Evolutionary conservation across 164 flowering plant genomes (phyloP).

Genomic region (Akebia trifoliata): DNA sequence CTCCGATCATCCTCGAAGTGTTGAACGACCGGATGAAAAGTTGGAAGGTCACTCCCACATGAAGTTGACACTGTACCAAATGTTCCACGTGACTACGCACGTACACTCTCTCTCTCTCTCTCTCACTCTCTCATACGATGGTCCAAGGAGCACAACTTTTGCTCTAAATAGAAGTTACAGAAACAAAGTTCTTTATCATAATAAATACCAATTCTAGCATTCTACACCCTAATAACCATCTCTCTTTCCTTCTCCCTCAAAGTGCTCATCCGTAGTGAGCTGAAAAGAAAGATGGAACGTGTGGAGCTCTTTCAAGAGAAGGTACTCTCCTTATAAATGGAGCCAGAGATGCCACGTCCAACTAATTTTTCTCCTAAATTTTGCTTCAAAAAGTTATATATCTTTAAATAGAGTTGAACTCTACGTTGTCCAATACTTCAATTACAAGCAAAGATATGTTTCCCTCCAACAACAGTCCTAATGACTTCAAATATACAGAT

Average conservation of each 20-base stretch:
- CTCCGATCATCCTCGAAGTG: too few relatives aligned
- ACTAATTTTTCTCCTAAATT: neutral
- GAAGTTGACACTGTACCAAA: constrained; percentile 21
- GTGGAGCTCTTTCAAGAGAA: constrained; percentile 21
- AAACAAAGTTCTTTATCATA: constrained; percentile 20
- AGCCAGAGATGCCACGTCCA: constrained; percentile 11
- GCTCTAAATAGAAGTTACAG: constrained; percentile 6
- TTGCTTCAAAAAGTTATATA: neutral
- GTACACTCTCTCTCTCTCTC: too few relatives aligned
- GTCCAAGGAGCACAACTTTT: constrained; percentile 9
- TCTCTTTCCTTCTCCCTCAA: constrained; percentile 9
- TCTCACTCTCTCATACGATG: constrained; percentile 11
- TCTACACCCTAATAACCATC: neutral
- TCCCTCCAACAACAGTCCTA: constrained; percentile 15
- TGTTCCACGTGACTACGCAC: constrained; percentile 23
- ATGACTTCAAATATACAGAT: constrained; percentile 10
- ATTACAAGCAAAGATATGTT: constrained; percentile 24
- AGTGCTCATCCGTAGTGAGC: constrained; percentile 3
- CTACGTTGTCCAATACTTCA: constrained; percentile 18
- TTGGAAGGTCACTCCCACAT: constrained; percentile 18
- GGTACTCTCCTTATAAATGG: constrained; percentile 1
- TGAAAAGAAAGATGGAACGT: constrained; percentile 15
- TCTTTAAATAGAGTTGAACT: neutral
- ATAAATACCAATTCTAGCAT: constrained; percentile 16
- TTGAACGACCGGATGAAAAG: constrained; percentile 9